Evolutionary conservation across 495 filamentous ascomycete genomes (phyloP), one percentile per base, ranked within the genome.

Genomic region (Staphylotrichum longicolle): DNA sequence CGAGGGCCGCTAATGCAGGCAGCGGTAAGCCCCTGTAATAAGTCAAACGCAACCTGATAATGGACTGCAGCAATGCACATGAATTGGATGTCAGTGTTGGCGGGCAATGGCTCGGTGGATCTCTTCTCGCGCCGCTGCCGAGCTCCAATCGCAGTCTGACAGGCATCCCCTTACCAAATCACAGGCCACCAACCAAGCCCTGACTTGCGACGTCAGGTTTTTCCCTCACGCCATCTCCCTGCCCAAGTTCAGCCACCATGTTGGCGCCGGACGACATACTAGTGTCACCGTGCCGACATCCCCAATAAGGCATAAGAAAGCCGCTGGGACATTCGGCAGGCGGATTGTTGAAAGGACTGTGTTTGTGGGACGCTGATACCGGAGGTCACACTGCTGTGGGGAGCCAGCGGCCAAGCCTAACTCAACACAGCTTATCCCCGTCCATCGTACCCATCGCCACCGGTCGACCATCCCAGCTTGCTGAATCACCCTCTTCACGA

Each of bases 1-100:
- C 37, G 55, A 54, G 41, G 41, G 48, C 15, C 58, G 53, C 58
- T 65, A 65, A 61, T 57, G 54, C 52, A 57, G 46, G 32, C 45
- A 57, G 40, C 20, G 15, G 56, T 42, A 32, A 11, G 4, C 44
- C 62, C 62, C 51, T 64, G 62, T 52, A 34, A 32, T 20, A 50
- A 44, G 33, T 30, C n/a, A 46, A 47, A 27, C 33, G n/a, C 41
- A 37, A 32, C 12, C 14, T 32, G 42, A 57, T 39, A 46, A 20
- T 15, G 7, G 4, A 5, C 20, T 53, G 50, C n/a, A 37, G 33
- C 8, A 39, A 55, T 20, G 34, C 4, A 44, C 20, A 53, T 47
- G 45, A 27, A 11, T 49, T 49, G 39, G 20, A 45, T 54, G 20
- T 42, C 40, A 3, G 9, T 30, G 53, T 33, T 54, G 51, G 35